Conservation (phyloP, 768 basidiomycete genomes). For the Strobilomyces confusus region DNA sequence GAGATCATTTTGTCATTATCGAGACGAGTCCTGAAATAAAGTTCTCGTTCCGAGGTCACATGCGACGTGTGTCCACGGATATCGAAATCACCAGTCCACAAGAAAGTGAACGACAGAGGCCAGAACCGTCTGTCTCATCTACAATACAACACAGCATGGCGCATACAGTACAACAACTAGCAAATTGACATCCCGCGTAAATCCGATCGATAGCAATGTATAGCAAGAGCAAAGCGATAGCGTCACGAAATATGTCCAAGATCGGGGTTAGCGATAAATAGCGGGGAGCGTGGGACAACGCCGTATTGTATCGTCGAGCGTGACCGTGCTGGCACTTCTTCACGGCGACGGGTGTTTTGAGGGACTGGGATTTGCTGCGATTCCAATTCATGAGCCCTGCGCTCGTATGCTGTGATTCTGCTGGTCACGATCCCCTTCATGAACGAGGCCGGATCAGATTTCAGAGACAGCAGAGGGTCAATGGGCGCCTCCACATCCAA, state of each 20-base stretch:
- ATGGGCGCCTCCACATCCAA: constrained; percentile 5
- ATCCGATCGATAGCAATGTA: background rate
- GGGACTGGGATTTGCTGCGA: constrained; percentile 31
- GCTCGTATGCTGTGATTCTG: constrained; percentile 56
- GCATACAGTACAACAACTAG: background rate
- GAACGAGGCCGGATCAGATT: background rate
- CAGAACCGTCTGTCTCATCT: background rate
- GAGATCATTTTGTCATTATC: background rate
- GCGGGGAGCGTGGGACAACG: constrained; percentile 54
- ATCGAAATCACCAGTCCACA: constrained; percentile 2
- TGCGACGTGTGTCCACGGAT: constrained; percentile 2
- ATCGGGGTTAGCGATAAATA: constrained; percentile 72
- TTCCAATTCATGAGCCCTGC: constrained; percentile 49
- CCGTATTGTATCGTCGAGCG: constrained; percentile 54
- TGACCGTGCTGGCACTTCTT: constrained; percentile 40
- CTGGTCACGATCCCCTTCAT: constrained; percentile 38
- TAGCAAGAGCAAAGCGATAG: background rate
- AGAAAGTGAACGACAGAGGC: background rate
- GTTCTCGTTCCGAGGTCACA: background rate
- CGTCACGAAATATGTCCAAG: constrained; percentile 14
- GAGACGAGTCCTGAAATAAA: background rate
- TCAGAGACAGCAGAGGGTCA: background rate
- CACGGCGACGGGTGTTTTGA: constrained; percentile 40
- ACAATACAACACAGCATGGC: constrained; percentile 6
- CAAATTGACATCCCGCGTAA: background rate